Conservation (phyloP, 257 asterid genomes). For the Primulina eburnea region DNA sequence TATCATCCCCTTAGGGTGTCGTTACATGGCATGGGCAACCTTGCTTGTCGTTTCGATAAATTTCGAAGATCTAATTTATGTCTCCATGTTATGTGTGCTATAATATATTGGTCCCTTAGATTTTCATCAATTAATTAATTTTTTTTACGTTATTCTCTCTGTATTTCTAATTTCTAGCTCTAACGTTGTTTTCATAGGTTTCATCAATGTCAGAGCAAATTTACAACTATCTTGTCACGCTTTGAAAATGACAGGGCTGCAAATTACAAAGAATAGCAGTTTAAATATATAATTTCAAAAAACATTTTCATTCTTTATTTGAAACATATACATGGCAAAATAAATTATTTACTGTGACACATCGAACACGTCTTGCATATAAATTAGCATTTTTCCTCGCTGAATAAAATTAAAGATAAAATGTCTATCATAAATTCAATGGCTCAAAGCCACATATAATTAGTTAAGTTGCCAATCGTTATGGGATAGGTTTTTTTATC, state of each 20-base stretch:
- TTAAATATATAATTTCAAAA: too few species aligned
- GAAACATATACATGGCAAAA: too few species aligned
- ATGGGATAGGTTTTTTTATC: too few species aligned
- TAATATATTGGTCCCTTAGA: constrained; percentile 29
- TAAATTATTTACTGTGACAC: too few species aligned
- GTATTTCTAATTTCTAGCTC: constrained; percentile 27
- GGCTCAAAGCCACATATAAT: too few species aligned
- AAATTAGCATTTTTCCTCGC: too few species aligned
- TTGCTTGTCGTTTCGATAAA: constrained; percentile 35
- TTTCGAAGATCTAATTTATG: constrained; percentile 15
- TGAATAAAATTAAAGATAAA: too few species aligned
- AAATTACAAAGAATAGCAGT: constrained; percentile 5
- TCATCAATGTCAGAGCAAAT: constrained; percentile 39
- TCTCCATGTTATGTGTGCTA: constrained; percentile 3
- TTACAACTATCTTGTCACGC: constrained; percentile 38
- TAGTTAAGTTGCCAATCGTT: too few species aligned
- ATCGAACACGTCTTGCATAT: too few species aligned
- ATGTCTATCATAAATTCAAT: too few species aligned
- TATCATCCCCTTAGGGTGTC: constrained; percentile 36
- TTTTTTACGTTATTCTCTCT: constrained; percentile 20
- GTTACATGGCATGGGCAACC: constrained; percentile 39
- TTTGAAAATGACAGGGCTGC: constrained; percentile 26
- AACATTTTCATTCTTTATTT: too few species aligned
- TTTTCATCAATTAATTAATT: constrained; percentile 10
- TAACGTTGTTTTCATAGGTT: constrained; percentile 34